A percentile compares a stretch with the other conserved stretches of the same genome.
Conservation (phyloP, 2,329 filamentous ascomycete genomes). For the Phaeomoniella chlamydospora region DNA sequence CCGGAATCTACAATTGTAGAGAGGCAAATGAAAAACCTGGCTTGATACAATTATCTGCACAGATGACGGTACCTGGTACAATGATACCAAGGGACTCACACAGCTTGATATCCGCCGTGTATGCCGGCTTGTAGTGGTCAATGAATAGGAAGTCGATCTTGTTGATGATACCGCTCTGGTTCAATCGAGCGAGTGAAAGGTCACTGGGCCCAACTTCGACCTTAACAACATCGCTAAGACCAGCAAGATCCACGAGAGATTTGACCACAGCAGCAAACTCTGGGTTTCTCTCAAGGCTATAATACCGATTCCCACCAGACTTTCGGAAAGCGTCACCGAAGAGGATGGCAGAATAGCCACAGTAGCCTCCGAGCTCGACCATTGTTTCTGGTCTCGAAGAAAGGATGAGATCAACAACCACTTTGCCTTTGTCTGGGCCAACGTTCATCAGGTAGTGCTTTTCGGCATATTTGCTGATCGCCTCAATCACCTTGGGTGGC, state of each 20-base stretch:
- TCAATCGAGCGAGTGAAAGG: conserved; percentile 47
- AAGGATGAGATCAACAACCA: conserved; percentile 54
- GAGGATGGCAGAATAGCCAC: conserved; percentile 67
- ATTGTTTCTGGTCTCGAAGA: conserved; percentile 52
- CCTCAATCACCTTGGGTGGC: conserved; percentile 47
- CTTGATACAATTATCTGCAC: conserved; percentile 21
- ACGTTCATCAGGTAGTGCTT: conserved; percentile 71
- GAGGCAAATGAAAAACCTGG: no score
- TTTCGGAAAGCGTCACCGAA: conserved; percentile 54
- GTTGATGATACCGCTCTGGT: conserved; percentile 35
- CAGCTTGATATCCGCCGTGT: conserved; percentile 59
- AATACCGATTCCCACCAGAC: conserved; percentile 51
- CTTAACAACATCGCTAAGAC: conserved; percentile 54
- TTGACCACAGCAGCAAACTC: conserved; percentile 58
- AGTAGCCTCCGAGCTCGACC: conserved; percentile 69
- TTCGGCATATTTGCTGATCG: conserved; percentile 56
- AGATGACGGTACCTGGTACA: conserved; percentile 31
- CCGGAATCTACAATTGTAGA: no score
- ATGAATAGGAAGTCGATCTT: conserved; percentile 62
- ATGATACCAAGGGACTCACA: conserved; percentile 59
- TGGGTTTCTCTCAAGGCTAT: conserved; percentile 58
- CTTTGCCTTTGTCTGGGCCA: conserved; percentile 57
- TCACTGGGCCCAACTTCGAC: conserved; percentile 58
- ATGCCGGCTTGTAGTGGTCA: conserved; percentile 68
- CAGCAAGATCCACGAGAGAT: conserved; percentile 58